Evolutionary conservation across 73 alveolate genomes (phyloP), one percentile per base, ranked within the genome.

Genomic region (Blepharisma japonicum): DNA sequence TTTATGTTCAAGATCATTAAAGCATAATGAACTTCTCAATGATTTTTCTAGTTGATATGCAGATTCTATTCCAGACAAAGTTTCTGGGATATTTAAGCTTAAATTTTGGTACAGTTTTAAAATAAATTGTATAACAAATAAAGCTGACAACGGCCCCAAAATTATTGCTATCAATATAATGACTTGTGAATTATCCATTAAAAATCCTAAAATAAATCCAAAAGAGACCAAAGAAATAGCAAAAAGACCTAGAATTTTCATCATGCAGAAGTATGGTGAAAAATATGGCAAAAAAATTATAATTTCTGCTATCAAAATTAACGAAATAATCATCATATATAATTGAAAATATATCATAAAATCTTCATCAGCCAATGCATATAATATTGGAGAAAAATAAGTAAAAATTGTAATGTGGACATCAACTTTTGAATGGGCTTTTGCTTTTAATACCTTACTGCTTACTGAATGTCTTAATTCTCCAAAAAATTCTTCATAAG

Each of bases 401-500:
- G 2, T 14, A 61, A 61, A 20, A 14, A 18, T n/a, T n/a, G 47
- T 5, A 14, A 14, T 61, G 47, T 14, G 38, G 14, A 20, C 23
- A 18, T 61, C 74, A 18, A 61, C 18, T 61, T 25, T 61, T 20
- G 74, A n/a, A 25, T 61, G 46, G 5, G 74, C 50, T 25, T 25
- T 61, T n/a, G 50, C 11, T 18, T 61, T 9, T 25, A 61, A 18
- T 2, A 8, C 23, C 47, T 18, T 8, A 14, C 0, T 25, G 18
- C 18, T 39, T 2, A 18, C 14, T 25, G 38, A 18, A 25, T 61
- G 74, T 2, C 74, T n/a, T 14, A 8, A 1, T 61, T 61, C 74
- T 14, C 11, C 14, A 61, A 20, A 1, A 18, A 61, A 25, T 14
- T 8, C 74, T 18, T n/a, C 14, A 25, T 61, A 32, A 1, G 42